Evolutionary conservation across 2,329 filamentous ascomycete genomes (phyloP).

Genomic region (Neonectria faginata): DNA sequence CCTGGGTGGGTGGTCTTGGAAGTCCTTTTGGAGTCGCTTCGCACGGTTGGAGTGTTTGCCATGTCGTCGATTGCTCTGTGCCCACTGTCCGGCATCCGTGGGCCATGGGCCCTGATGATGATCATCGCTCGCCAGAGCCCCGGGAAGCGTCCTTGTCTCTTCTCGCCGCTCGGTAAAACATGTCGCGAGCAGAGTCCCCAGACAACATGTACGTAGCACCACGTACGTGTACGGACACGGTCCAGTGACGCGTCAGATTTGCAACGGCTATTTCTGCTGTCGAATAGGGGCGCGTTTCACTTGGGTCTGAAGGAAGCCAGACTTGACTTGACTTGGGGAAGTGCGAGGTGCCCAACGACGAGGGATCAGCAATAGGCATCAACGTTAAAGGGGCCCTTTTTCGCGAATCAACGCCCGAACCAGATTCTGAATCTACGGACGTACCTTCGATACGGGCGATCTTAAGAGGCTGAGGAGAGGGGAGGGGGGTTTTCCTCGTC

Average conservation of each 20-base stretch:
- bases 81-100: not conserved
- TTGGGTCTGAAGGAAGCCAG: not conserved
- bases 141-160: not conserved
- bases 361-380: not conserved
- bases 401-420: not conserved
- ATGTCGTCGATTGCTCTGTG: not conserved
- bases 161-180: not conserved
- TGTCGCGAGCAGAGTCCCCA: not conserved
- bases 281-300: conserved; percentile 5
- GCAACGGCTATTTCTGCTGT: not conserved
- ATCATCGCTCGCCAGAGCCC: not conserved
- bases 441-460: not conserved
- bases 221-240: not conserved
- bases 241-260: not conserved
- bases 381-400: not conserved
- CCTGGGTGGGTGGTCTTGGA: not conserved
- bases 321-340: not conserved
- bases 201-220: not conserved
- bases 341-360: not conserved
- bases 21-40: not conserved
- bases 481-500: not conserved
- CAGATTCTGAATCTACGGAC: not conserved
- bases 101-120: not conserved
- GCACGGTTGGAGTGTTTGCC: not conserved
- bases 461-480: not conserved